These are phyloP conservation scores for Mycocentrospora acerina DNA, from an alignment of 2,329 filamentous ascomycete species.

Conservation along the genomic window DNA sequence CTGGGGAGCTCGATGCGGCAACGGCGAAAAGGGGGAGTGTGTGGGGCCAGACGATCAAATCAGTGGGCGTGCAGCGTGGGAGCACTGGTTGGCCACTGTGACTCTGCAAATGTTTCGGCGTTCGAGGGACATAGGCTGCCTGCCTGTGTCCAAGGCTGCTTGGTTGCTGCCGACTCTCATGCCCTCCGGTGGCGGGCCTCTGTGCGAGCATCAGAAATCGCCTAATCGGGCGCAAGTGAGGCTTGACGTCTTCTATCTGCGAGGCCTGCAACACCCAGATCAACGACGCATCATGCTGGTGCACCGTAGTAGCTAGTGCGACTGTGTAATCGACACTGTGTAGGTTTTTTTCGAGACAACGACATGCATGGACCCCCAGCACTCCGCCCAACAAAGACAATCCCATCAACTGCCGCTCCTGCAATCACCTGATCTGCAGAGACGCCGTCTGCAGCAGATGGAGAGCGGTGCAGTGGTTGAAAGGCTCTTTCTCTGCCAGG, in stretches of 20 bases:
- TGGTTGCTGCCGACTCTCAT: too few species aligned
- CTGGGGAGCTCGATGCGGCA: slow-evolving; percentile 11
- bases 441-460: slow-evolving; percentile 2
- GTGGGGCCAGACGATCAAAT: not conserved
- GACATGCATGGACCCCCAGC: slow-evolving; percentile 23
- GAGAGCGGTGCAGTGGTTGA: slow-evolving; percentile 6
- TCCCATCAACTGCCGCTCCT: too few species aligned
- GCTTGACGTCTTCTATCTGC: slow-evolving; percentile 9
- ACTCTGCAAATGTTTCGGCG: not conserved
- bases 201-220: slow-evolving; percentile 4
- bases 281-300: slow-evolving; percentile 15
- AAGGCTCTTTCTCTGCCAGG: slow-evolving; percentile 2
- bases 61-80: slow-evolving; percentile 15
- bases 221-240: slow-evolving; percentile 11
- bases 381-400: slow-evolving; percentile 7
- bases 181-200: too few species aligned
- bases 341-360: slow-evolving; percentile 9
- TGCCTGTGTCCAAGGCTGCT: too few species aligned
- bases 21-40: slow-evolving; percentile 28
- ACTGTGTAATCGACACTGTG: slow-evolving; percentile 15
- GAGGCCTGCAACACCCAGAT: slow-evolving; percentile 13
- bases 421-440: too few species aligned
- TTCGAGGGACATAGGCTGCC: too few species aligned
- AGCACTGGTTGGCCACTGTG: slow-evolving; percentile 22
- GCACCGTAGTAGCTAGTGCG: slow-evolving; percentile 15